Base-by-base conservation (phyloP, 768 basidiomycete species). In the Mycena polygramma region DNA sequence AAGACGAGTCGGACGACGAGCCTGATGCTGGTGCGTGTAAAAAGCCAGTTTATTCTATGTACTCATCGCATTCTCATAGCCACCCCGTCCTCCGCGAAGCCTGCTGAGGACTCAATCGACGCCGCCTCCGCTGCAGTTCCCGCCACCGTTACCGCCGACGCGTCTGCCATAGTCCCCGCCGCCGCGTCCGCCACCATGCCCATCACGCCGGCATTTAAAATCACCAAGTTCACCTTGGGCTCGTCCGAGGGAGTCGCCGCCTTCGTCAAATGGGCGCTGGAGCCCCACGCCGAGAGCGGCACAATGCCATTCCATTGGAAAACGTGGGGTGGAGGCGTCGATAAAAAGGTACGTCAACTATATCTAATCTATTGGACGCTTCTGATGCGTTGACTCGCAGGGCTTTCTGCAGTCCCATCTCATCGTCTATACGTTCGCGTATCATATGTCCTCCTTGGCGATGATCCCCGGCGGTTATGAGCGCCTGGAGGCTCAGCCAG, bases 281-380 rank as follows among this genome's bases (percentile, higher is more conserved):
- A 26, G 30, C 24, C 19, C 2, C 49, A 52, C n/a, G 24, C 7
- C 6, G 53, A 15, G 7, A 30, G 5, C 19, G 41, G 41, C 4
- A 45, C 52, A 9, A 55, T 30, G 24, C 26, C 63, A 0, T 55
- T 64, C 11, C 63, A 64, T 15, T 64, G 63, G 53, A 55, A 55
- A 30, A 41, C 4, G 1, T 64, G 63, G 63, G 53, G 53, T 8
- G 11, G 46, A 43, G 63, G 63, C 1, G 14, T 35, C 3, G 63
- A 64, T 7, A 64, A 64, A 13, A 55, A 54, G 63, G 63, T 64
- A 20, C 10, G 63, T 46, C 6, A 6, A 7, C 7, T 19, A 8
- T 41, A 41, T 5, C 41, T 11, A 41, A 11, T 22, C 22, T 20
- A 7, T 46, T 19, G 5, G 39, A 26, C 22, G 13, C 19, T 46